Base-by-base conservation (phyloP, 805 yeast genomes). In the Candida silvicultrix region DNA sequence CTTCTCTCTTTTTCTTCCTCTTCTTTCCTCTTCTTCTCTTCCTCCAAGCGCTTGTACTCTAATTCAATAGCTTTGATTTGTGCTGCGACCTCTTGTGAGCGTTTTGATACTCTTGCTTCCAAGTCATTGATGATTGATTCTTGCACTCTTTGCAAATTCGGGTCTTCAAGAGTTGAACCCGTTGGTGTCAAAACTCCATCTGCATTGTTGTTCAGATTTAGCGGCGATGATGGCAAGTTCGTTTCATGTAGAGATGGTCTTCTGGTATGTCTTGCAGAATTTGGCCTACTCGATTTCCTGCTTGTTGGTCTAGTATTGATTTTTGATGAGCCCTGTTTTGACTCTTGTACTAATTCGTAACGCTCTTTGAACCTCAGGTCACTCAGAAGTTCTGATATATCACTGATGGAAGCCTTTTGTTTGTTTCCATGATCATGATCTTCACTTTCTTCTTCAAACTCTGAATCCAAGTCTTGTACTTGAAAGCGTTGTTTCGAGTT, bases 351-450 rank as follows among this genome's bases (percentile, higher is more conserved):
- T 23, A 56, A 16, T 14, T 37, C 38, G 20, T 47, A 48, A 7
- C 55, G 42, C 20, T 55, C 56, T 31, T 50, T 52, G 42, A 58
- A 45, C 22, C 44, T 48, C 12, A 49, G 22, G 29, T 57, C 59
- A 12, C 46, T 34, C 16, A 58, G 42, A 20, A 58, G 28, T 3
- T 47, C 53, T n/a, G 47, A 42, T 12, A 58, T 20, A 2, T 42
- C 52, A 31, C 40, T 44, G 9, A 31, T 10, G 4, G 31, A 28
- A 10, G 8, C 31, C 12, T 4, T 28, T 8, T 28, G 31, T 28
- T 14, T 28, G 31, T 5, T 7, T 10, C 12, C 38, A 20, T 16
- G 18, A 7, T 21, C 9, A 8, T 15, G n/a, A 36, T 36, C 44
- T 16, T 36, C 38, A 16, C 21, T 15, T 14, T 37, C 36, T n/a